Percentiles rank a stretch among this genome's conserved stretches.
These are phyloP conservation scores for Linum lewisii DNA, from an alignment of 345 rosid genomes.

Conservation along the genomic window DNA sequence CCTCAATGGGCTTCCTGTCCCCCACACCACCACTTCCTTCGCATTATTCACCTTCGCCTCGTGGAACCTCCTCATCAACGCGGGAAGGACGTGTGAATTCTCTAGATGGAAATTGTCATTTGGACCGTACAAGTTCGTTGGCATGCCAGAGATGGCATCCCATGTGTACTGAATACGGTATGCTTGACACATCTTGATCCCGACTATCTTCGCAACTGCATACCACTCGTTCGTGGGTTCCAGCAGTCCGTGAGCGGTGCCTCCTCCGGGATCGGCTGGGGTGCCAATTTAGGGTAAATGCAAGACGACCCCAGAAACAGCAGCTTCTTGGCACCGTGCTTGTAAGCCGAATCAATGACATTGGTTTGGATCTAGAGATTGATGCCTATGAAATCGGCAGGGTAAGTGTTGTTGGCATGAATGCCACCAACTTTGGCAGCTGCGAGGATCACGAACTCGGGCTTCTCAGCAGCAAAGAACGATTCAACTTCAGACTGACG, in stretches of 20 bases:
- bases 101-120: constrained; percentile 86
- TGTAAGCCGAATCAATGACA: constrained; percentile 69
- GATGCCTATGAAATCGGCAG: constrained; percentile 85
- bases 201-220: constrained; percentile 80
- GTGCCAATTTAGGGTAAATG: constrained; percentile 87
- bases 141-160: constrained; percentile 91
- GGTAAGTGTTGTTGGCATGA: constrained; percentile 92
- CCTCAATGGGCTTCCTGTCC: constrained; percentile 81
- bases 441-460: constrained; percentile 60
- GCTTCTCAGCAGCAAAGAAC: constrained; percentile 60
- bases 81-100: constrained; percentile 90
- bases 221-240: constrained; percentile 99
- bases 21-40: constrained; percentile 93
- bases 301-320: constrained; percentile 92
- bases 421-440: constrained; percentile 98
- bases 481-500: constrained; percentile 68
- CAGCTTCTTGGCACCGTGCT: constrained; percentile 56
- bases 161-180: constrained; percentile 64
- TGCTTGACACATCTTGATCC: constrained; percentile 95
- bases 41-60: constrained; percentile 63
- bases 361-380: constrained; percentile 95
- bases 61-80: constrained; percentile 80
- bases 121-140: constrained; percentile 85
- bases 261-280: constrained; percentile 77
- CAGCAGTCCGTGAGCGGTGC: constrained; percentile 66